These are phyloP conservation scores for Deuterostichococcus epilithicus DNA, from an alignment of 139 green algal genomes.

Conservation along the genomic window DNA sequence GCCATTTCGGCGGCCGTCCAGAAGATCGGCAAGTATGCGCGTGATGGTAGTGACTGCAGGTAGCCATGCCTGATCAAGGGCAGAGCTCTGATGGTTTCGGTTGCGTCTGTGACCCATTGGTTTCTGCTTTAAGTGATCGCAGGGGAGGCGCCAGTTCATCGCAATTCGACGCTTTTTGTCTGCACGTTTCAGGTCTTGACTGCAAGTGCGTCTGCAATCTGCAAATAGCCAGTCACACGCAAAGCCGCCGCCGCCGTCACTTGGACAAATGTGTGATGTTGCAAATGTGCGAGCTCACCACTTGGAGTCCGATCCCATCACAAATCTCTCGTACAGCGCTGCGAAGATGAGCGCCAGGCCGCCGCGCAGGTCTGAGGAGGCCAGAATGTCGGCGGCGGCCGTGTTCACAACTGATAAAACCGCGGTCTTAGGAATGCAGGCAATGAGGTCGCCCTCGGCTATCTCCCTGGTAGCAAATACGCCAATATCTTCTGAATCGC, in stretches of 20 bases:
- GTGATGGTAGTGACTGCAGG: slow-evolving; percentile 39
- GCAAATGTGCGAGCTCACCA: slow-evolving; percentile 36
- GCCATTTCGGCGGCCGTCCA: slow-evolving; percentile 53
- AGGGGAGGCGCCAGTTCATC: neutral
- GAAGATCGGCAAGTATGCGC: slow-evolving; percentile 70
- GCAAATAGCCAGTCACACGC: neutral
- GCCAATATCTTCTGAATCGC: neutral
- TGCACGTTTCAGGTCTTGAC: neutral
- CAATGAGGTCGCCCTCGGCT: slow-evolving; percentile 39
- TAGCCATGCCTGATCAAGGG: slow-evolving; percentile 54
- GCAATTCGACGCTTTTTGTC: neutral
- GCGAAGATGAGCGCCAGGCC: slow-evolving; percentile 72
- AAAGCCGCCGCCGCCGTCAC: neutral
- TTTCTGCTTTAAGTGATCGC: too few relatives aligned
- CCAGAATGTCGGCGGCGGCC: slow-evolving; percentile 42
- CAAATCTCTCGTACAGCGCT: slow-evolving; percentile 55
- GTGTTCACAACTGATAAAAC: slow-evolving; percentile 46
- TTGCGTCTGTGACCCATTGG: neutral
- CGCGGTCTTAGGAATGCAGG: slow-evolving; percentile 52
- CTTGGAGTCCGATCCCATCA: slow-evolving; percentile 19
- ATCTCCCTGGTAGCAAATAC: slow-evolving; percentile 23
- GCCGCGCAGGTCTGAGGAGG: slow-evolving; percentile 45
- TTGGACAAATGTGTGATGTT: neutral
- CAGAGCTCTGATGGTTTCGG: neutral
- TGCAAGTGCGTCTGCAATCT: too few relatives aligned